Evolutionary conservation across 305 asterid species (phyloP).

Genomic region (Solanum hybrid): DNA sequence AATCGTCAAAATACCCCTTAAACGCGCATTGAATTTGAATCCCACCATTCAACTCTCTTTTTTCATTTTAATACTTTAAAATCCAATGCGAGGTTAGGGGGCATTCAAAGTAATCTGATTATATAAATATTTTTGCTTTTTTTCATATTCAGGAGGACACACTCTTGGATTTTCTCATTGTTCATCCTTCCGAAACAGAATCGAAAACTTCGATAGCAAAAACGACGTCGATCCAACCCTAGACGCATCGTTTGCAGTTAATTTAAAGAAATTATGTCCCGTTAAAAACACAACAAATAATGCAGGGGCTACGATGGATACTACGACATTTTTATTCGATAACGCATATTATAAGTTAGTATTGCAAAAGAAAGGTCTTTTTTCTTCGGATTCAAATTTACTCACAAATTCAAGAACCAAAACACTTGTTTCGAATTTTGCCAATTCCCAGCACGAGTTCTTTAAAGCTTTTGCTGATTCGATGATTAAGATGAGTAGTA

Average conservation of each 20-base stretch:
- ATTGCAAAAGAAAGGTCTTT: constrained; percentile 19
- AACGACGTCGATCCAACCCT: constrained; percentile 28
- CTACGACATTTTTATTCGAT: constrained; percentile 25
- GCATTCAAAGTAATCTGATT: no score
- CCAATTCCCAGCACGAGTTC: constrained; percentile 26
- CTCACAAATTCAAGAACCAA: constrained; percentile 16
- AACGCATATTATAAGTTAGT: constrained; percentile 23
- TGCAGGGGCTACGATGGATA: constrained; percentile 27
- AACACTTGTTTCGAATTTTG: constrained; percentile 20
- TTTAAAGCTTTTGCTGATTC: constrained; percentile 22
- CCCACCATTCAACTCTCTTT: no score
- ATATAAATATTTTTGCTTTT: no score
- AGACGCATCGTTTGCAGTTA: constrained; percentile 26
- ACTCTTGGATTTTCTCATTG: constrained; percentile 18
- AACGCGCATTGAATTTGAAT: no score
- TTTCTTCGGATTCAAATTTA: constrained; percentile 33
- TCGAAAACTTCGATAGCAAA: constrained; percentile 17
- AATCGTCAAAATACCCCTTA: no score
- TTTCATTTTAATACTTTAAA: no score
- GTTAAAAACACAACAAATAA: constrained; percentile 13
- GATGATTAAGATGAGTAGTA: constrained; percentile 37
- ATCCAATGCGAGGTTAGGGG: no score
- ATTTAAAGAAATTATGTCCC: constrained; percentile 20
- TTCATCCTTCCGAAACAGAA: constrained; percentile 30
- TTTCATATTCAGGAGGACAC: constrained; percentile 25